Percentiles rank a stretch among this genome's conserved stretches.
Evolutionary conservation across 2,329 filamentous ascomycete species (phyloP).

Genomic region (Bipolaris bicolor): DNA sequence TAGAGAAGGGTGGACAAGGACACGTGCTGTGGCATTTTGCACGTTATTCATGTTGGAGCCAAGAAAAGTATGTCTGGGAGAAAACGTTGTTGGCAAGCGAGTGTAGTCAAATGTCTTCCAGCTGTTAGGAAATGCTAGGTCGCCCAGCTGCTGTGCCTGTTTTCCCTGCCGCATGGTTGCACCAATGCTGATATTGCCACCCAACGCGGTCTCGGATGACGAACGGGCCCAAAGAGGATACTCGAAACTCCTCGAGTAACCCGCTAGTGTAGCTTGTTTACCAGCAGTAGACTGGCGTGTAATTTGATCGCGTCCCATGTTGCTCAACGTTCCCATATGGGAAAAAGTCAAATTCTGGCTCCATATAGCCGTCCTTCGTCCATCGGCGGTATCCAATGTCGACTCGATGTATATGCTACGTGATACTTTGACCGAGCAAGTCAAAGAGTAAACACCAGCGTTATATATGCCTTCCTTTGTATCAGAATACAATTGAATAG

Average conservation of each 20-base stretch:
- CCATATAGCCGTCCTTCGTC: constrained; percentile 58
- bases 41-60: constrained; percentile 57
- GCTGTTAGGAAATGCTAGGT: constrained; percentile 64
- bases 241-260: constrained; percentile 55
- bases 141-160: constrained; percentile 53
- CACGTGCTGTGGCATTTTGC: constrained; percentile 65
- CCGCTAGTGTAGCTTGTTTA: constrained; percentile 47
- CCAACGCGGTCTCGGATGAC: constrained; percentile 52
- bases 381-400: constrained; percentile 57
- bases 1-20: constrained; percentile 56
- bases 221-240: constrained; percentile 68
- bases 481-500: constrained; percentile 58
- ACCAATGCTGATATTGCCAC: constrained; percentile 53
- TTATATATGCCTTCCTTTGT: constrained; percentile 58
- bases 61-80: constrained; percentile 28
- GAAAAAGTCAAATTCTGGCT: constrained; percentile 63
- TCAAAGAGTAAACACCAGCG: constrained; percentile 63
- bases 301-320: constrained; percentile 61
- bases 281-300: constrained; percentile 61
- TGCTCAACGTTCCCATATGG: constrained; percentile 62
- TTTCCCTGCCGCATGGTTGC: constrained; percentile 59
- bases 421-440: constrained; percentile 63
- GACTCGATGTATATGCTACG: constrained; percentile 63
- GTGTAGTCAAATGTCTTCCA: constrained; percentile 62
- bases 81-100: constrained; percentile 24